These are phyloP conservation scores for Leccinum aurantiacum DNA, from an alignment of 768 basidiomycete species.

Conservation along the genomic window DNA sequence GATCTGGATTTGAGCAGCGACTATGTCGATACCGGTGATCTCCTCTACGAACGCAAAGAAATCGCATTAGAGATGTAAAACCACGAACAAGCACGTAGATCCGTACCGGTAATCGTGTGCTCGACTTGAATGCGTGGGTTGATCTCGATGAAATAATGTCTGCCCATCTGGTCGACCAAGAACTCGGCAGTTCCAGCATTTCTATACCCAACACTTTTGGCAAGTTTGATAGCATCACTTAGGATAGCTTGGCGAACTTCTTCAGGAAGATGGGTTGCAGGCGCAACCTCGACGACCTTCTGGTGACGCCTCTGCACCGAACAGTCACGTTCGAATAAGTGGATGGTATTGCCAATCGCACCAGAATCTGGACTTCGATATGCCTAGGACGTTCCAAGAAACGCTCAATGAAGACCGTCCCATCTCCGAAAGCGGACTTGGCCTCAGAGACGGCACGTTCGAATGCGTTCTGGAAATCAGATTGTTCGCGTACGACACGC, in stretches of 20 bases:
- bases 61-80: neutral
- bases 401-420: slow-evolving; percentile 98
- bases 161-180: slow-evolving; percentile 92
- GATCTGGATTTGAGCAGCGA: slow-evolving; percentile 99
- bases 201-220: slow-evolving; percentile 89
- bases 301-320: slow-evolving; percentile 98
- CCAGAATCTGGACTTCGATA: slow-evolving; percentile 95
- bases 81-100: neutral
- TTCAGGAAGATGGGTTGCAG: slow-evolving; percentile 91
- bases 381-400: slow-evolving; percentile 96
- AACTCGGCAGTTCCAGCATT: slow-evolving; percentile 99
- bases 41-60: slow-evolving; percentile 67
- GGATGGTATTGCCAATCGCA: slow-evolving; percentile 88
- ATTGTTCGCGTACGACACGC: slow-evolving; percentile 95
- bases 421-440: slow-evolving; percentile 95
- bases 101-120: slow-evolving; percentile 93
- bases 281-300: slow-evolving; percentile 98
- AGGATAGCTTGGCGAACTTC: slow-evolving; percentile 88
- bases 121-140: slow-evolving; percentile 99
- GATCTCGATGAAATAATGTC: slow-evolving; percentile 99
- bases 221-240: slow-evolving; percentile 89
- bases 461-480: slow-evolving; percentile 86
- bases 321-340: slow-evolving; percentile 98
- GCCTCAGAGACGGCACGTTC: slow-evolving; percentile 94
- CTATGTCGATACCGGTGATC: slow-evolving; percentile 98